Conservation (phyloP, 805 yeast genomes). For the Saccharomyces jurei region DNA sequence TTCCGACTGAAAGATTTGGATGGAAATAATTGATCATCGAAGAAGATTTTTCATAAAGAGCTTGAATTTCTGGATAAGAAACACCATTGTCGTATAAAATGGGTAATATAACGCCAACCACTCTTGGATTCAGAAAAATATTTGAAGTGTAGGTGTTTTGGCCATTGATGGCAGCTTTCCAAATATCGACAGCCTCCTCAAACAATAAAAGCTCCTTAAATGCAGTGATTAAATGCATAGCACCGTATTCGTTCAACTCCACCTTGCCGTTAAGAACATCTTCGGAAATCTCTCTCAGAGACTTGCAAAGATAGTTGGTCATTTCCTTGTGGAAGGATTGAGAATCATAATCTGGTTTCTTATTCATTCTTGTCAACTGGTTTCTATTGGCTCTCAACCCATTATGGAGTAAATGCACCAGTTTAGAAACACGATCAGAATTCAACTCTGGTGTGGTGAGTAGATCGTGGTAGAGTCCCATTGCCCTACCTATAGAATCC, state of each 20-base stretch:
- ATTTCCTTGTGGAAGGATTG: constrained; percentile 48
- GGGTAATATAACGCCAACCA: constrained; percentile 63
- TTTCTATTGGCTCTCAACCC: constrained; percentile 49
- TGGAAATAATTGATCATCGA: constrained; percentile 28
- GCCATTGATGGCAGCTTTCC: constrained; percentile 45
- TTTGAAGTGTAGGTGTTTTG: constrained; percentile 19
- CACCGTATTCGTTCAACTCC: constrained; percentile 44
- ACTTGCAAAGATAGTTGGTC: constrained; percentile 41
- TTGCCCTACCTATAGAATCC: constrained; percentile 44
- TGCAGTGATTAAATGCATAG: constrained; percentile 49
- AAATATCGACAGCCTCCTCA: constrained; percentile 57
- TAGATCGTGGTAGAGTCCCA: constrained; percentile 43
- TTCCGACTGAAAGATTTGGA: constrained; percentile 53
- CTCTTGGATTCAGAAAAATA: constrained; percentile 52
- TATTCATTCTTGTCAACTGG: constrained; percentile 46
- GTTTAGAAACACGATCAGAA: constrained; percentile 39
- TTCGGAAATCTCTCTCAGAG: constrained; percentile 44
- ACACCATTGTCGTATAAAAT: constrained; percentile 55
- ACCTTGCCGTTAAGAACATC: constrained; percentile 40
- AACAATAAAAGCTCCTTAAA: constrained; percentile 53
- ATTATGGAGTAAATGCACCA: constrained; percentile 46
- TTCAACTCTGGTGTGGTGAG: constrained; percentile 39
- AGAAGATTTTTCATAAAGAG: constrained; percentile 42
- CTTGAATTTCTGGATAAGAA: constrained; percentile 52
- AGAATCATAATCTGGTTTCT: constrained; percentile 54